Conservation (phyloP, 2,329 filamentous ascomycete genomes). For the Colletotrichum camelliae region DNA sequence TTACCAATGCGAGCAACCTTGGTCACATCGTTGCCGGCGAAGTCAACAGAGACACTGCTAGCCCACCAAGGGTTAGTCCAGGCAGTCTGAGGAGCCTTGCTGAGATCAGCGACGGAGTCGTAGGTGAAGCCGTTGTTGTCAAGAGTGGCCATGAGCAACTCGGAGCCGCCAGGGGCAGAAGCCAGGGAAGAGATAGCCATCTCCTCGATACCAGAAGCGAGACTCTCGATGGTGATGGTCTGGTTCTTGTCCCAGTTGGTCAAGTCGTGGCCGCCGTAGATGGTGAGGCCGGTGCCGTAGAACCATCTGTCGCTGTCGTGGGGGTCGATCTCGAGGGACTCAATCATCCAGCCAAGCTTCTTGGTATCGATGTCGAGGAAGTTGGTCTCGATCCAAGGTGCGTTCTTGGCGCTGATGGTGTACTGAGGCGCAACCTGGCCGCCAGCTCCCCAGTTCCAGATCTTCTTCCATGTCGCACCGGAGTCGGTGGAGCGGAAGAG, state of each 20-base stretch:
- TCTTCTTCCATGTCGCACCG: slow-evolving; percentile 56
- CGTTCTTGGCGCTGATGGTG: slow-evolving; percentile 31
- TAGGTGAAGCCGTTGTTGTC: slow-evolving; percentile 61
- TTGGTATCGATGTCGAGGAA: slow-evolving; percentile 53
- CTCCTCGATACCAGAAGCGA: slow-evolving; percentile 62
- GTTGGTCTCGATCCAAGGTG: slow-evolving; percentile 59
- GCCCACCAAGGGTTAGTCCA: slow-evolving; percentile 55
- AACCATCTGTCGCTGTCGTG: slow-evolving; percentile 65
- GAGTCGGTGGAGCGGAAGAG: slow-evolving; percentile 62
- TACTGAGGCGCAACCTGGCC: slow-evolving; percentile 13
- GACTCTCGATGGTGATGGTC: slow-evolving; percentile 54
- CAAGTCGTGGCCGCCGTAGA: slow-evolving; percentile 60
- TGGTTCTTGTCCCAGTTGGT: slow-evolving; percentile 56
- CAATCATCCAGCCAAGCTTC: slow-evolving; percentile 66
- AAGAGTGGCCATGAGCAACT: slow-evolving; percentile 55
- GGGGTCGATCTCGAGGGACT: slow-evolving; percentile 62
- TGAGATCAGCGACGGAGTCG: slow-evolving; percentile 38
- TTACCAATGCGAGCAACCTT: slow-evolving; percentile 58
- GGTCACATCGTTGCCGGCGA: slow-evolving; percentile 48
- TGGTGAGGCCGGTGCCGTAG: slow-evolving; percentile 63
- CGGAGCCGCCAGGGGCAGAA: slow-evolving; percentile 53
- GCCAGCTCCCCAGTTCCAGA: slow-evolving; percentile 48
- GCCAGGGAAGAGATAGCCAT: slow-evolving; percentile 54
- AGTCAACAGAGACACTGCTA: slow-evolving; percentile 51
- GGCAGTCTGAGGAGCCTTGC: slow-evolving; percentile 44